phyloP scores from a whole-genome alignment of 345 rosid species.

The Rhizophora mangle region DNA sequence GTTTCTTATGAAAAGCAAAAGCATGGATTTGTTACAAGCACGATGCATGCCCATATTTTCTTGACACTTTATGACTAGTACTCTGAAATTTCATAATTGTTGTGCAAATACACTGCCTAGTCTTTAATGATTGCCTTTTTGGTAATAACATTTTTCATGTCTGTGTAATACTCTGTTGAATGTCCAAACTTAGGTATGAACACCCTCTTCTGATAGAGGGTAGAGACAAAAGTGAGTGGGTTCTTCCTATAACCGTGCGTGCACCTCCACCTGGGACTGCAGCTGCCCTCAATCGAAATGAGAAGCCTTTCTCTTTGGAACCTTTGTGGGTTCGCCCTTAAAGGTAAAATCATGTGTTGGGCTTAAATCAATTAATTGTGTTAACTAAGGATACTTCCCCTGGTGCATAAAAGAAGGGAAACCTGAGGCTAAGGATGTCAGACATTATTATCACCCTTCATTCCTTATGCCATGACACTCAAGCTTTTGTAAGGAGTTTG shows the following conservation, averaged over 20 bases:
- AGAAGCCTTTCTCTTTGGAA: slow-evolving; percentile 60
- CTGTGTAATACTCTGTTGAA: not conserved
- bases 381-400: too few relatives aligned
- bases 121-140: too few relatives aligned
- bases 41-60: not conserved
- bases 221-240: slow-evolving; percentile 86
- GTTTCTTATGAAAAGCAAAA: too few relatives aligned
- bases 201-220: slow-evolving; percentile 84
- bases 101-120: not conserved
- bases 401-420: too few relatives aligned
- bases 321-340: slow-evolving; percentile 67
- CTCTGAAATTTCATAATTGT: not conserved
- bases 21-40: too few relatives aligned
- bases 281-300: slow-evolving; percentile 48
- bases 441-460: too few relatives aligned
- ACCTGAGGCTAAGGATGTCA: too few relatives aligned
- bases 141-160: too few relatives aligned
- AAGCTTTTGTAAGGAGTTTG: too few relatives aligned
- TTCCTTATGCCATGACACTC: too few relatives aligned
- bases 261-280: slow-evolving; percentile 71
- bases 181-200: slow-evolving; percentile 59
- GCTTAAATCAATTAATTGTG: too few relatives aligned
- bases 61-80: not conserved
- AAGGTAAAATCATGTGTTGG: slow-evolving; percentile 17
- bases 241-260: slow-evolving; percentile 87